These are phyloP conservation scores for Linderniella brevidens DNA, from an alignment of 257 asterid genomes.

Conservation along the genomic window DNA sequence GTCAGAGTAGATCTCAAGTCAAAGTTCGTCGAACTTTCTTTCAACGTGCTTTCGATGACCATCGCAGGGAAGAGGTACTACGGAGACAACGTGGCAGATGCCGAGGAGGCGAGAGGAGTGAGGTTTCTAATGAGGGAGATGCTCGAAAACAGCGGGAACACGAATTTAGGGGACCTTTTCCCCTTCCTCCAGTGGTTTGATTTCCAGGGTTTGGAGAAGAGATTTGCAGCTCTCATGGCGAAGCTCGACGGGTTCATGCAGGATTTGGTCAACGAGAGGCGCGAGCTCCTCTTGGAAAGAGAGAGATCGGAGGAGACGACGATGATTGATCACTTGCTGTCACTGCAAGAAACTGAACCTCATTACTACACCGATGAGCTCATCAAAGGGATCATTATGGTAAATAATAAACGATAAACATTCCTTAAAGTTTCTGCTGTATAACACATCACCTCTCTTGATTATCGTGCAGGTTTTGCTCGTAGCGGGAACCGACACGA, in stretches of 20 bases:
- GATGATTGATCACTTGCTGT: slow-evolving; percentile 14
- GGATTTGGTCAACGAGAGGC: background rate
- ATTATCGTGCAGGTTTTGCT: slow-evolving; percentile 10
- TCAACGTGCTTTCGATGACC: slow-evolving; percentile 20
- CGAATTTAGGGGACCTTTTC: slow-evolving; percentile 32
- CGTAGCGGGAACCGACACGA: slow-evolving; percentile 17
- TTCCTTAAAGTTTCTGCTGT: background rate
- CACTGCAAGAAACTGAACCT: slow-evolving; percentile 15
- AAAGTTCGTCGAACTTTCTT: slow-evolving; percentile 13
- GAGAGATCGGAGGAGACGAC: background rate
- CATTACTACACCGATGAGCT: slow-evolving; percentile 8
- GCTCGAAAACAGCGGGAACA: slow-evolving; percentile 9
- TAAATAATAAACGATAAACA: background rate
- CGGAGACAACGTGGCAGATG: slow-evolving; percentile 13
- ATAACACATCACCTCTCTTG: background rate
- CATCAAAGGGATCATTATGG: background rate
- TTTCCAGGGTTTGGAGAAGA: slow-evolving; percentile 21
- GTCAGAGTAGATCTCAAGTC: slow-evolving; percentile 14
- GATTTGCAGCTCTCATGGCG: slow-evolving; percentile 3
- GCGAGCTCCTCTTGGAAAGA: background rate
- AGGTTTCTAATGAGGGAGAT: slow-evolving; percentile 5
- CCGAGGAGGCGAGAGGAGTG: slow-evolving; percentile 13
- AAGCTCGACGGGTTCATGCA: background rate
- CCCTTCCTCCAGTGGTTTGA: slow-evolving; percentile 23
- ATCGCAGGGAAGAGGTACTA: slow-evolving; percentile 23